Evolutionary conservation across 2,329 filamentous ascomycete genomes (phyloP).

Genomic region (Davidsoniella virescens): DNA sequence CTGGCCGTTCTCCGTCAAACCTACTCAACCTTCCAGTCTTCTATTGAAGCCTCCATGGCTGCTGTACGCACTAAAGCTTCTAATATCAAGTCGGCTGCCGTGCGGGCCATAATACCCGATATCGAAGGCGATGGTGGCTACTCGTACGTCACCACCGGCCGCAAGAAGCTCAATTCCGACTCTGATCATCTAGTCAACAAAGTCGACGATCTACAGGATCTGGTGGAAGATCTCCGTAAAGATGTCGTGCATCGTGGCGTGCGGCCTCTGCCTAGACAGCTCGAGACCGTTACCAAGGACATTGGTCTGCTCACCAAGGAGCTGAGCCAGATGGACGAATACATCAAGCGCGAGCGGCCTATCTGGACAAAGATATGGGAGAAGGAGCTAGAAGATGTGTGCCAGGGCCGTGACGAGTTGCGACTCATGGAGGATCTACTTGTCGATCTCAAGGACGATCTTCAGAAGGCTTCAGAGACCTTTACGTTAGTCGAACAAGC

Average conservation of each 20-base stretch:
- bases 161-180: slow-evolving; percentile 72
- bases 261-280: slow-evolving; percentile 72
- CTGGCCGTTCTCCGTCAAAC: slow-evolving; percentile 85
- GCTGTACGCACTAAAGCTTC: slow-evolving; percentile 66
- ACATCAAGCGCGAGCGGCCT: slow-evolving; percentile 79
- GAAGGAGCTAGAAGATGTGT: slow-evolving; percentile 88
- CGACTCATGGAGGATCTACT: slow-evolving; percentile 93
- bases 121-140: slow-evolving; percentile 67
- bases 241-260: slow-evolving; percentile 90
- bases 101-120: slow-evolving; percentile 53
- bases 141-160: slow-evolving; percentile 68
- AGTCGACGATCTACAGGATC: slow-evolving; percentile 93
- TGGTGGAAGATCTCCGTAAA: slow-evolving; percentile 91
- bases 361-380: slow-evolving; percentile 99
- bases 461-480: slow-evolving; percentile 86
- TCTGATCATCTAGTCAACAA: slow-evolving; percentile 80
- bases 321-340: slow-evolving; percentile 87
- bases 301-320: slow-evolving; percentile 68
- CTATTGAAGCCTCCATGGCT: slow-evolving; percentile 77
- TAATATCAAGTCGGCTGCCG: slow-evolving; percentile 60
- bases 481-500: slow-evolving; percentile 93
- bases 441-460: slow-evolving; percentile 79
- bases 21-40: slow-evolving; percentile 77
- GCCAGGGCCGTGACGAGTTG: slow-evolving; percentile 85
- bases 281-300: slow-evolving; percentile 79